Conservation (phyloP, 805 yeast species). For the Grigorovia jiainica region DNA sequence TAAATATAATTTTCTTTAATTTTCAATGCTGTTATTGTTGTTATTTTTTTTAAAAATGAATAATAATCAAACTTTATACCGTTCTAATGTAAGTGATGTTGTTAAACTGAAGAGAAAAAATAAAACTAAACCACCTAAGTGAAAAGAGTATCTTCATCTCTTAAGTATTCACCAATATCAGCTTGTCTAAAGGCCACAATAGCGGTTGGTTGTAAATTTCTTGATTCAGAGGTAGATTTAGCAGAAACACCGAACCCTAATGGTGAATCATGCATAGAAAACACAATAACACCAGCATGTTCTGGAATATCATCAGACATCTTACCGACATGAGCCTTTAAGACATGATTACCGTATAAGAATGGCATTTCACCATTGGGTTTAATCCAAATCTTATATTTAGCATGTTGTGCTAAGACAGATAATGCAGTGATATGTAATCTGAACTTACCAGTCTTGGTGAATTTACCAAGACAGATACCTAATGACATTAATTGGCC, state of each 20-base stretch:
- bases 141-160: constrained; percentile 95
- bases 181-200: constrained; percentile 95
- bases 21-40: too few relatives aligned
- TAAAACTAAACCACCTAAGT: constrained; percentile 42
- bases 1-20: too few relatives aligned
- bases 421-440: constrained; percentile 88
- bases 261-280: constrained; percentile 86
- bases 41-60: too few relatives aligned
- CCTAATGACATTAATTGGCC: constrained; percentile 88
- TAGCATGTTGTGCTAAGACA: constrained; percentile 76
- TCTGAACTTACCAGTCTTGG: constrained; percentile 94
- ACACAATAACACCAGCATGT: constrained; percentile 90
- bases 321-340: constrained; percentile 93
- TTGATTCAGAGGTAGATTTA: constrained; percentile 79
- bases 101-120: too few relatives aligned
- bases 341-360: constrained; percentile 88
- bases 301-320: constrained; percentile 97
- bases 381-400: constrained; percentile 92
- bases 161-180: constrained; percentile 93
- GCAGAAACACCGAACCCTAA: constrained; percentile 94
- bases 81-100: too few relatives aligned
- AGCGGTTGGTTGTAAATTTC: constrained; percentile 83
- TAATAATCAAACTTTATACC: too few relatives aligned
- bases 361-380: constrained; percentile 98
- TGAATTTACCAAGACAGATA: constrained; percentile 89